Evolutionary conservation across 805 yeast genomes (phyloP).

Genomic region (Nakazawaea holstii): DNA sequence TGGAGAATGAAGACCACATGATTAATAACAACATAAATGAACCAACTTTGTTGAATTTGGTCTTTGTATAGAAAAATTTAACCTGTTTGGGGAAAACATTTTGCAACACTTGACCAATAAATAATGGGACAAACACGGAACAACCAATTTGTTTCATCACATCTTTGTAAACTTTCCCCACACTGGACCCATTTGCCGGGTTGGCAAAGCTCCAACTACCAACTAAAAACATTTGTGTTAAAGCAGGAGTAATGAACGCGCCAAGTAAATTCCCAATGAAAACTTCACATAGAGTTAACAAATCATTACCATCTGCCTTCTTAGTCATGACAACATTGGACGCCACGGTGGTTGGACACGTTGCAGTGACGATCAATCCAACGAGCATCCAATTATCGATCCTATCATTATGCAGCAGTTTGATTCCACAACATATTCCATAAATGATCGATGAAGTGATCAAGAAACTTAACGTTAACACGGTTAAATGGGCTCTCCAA

Average conservation of each 20-base stretch:
- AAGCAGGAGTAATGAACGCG: slow-evolving; percentile 82
- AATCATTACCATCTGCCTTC: slow-evolving; percentile 77
- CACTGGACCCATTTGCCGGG: slow-evolving; percentile 57
- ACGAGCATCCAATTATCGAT: slow-evolving; percentile 75
- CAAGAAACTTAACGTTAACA: slow-evolving; percentile 61
- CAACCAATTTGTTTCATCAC: slow-evolving; percentile 88
- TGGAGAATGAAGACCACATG: slow-evolving; percentile 76
- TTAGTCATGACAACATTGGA: slow-evolving; percentile 92
- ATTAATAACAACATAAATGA: slow-evolving; percentile 73
- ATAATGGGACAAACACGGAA: slow-evolving; percentile 76
- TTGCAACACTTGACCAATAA: slow-evolving; percentile 84
- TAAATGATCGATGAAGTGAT: slow-evolving; percentile 66
- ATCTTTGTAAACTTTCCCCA: slow-evolving; percentile 54
- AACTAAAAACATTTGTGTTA: slow-evolving; percentile 62
- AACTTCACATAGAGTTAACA: slow-evolving; percentile 77
- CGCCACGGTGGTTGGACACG: slow-evolving; percentile 89
- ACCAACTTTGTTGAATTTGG: slow-evolving; percentile 67
- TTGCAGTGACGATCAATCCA: slow-evolving; percentile 76
- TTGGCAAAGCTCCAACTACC: slow-evolving; percentile 73
- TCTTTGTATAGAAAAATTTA: slow-evolving; percentile 52
- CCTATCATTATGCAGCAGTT: slow-evolving; percentile 46
- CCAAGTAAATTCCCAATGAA: slow-evolving; percentile 81
- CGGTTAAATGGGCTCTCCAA: slow-evolving; percentile 81
- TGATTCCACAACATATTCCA: slow-evolving; percentile 68
- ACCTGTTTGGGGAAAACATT: slow-evolving; percentile 62